Percentiles rank a stretch among this genome's conserved stretches.
phyloP scores from a whole-genome alignment of 306 rosid species.

The Rosa rugosa region DNA sequence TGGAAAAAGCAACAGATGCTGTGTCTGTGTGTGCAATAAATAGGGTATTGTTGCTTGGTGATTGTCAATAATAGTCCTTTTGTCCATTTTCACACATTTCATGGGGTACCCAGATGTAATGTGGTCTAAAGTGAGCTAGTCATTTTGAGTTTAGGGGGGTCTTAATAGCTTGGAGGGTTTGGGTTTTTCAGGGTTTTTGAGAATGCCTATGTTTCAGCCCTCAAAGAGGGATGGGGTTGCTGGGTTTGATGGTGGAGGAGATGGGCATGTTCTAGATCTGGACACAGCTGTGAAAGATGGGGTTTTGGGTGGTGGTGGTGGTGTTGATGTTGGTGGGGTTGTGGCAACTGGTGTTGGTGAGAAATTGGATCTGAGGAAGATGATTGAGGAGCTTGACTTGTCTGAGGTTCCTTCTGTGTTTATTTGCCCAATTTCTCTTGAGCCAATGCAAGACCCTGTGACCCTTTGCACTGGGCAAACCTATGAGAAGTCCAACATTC shows the following conservation, averaged over 20 bases:
- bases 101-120: slow-evolving; percentile 38
- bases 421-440: slow-evolving; percentile 81
- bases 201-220: slow-evolving; percentile 77
- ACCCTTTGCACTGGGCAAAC: slow-evolving; percentile 85
- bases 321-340: slow-evolving; percentile 35
- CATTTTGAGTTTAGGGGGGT: slow-evolving; percentile 29
- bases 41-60: slow-evolving; percentile 26
- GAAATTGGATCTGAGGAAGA: slow-evolving; percentile 71
- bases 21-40: slow-evolving; percentile 31
- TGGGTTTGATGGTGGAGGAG: slow-evolving; percentile 65
- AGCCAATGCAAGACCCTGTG: slow-evolving; percentile 86
- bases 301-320: slow-evolving; percentile 46
- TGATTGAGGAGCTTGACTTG: slow-evolving; percentile 72
- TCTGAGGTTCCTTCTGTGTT: slow-evolving; percentile 68
- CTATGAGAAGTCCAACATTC: slow-evolving; percentile 74
- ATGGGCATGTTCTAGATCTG: slow-evolving; percentile 79
- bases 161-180: slow-evolving; percentile 13
- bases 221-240: slow-evolving; percentile 44
- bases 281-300: slow-evolving; percentile 79
- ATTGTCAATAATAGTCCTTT: slow-evolving; percentile 22
- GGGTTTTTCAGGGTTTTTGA: slow-evolving; percentile 22
- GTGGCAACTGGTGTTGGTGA: slow-evolving; percentile 43
- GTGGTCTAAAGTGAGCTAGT: slow-evolving; percentile 33
- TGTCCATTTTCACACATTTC: slow-evolving; percentile 17
- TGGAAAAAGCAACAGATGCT: slow-evolving; percentile 4